A percentile compares a stretch with the other conserved stretches of the same genome.
Evolutionary conservation across 306 rosid genomes (phyloP).

Genomic region (Fagus crenata): DNA sequence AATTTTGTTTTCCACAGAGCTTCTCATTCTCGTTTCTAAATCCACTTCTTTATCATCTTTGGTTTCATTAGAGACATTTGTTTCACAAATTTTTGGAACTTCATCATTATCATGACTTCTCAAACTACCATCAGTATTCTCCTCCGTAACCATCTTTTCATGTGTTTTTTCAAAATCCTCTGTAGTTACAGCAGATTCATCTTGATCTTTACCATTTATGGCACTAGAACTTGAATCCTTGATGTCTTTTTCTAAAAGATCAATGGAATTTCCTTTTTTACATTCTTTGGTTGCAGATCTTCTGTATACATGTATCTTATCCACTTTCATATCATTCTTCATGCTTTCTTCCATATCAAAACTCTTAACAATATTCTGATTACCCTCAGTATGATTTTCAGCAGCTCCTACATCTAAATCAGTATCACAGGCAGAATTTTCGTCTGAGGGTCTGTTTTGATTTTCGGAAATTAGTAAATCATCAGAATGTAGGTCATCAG

Average conservation of each 20-base stretch:
- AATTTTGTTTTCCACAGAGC: conserved; percentile 49
- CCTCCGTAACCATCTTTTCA: conserved; percentile 44
- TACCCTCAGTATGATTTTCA: conserved; percentile 46
- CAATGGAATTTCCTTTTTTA: conserved; percentile 52
- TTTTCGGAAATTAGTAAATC: conserved; percentile 50
- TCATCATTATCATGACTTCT: conserved; percentile 44
- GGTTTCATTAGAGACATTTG: conserved; percentile 43
- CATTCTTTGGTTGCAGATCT: conserved; percentile 69
- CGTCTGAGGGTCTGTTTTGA: conserved; percentile 51
- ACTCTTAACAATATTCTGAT: conserved; percentile 44
- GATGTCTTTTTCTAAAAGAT: conserved; percentile 36
- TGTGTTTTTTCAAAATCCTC: conserved; percentile 49
- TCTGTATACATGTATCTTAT: conserved; percentile 64
- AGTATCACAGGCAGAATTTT: conserved; percentile 54
- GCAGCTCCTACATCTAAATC: conserved; percentile 50
- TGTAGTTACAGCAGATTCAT: conserved; percentile 47
- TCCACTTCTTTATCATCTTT: conserved; percentile 42
- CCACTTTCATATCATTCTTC: conserved; percentile 51
- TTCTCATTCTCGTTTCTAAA: conserved; percentile 41
- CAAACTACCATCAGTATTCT: conserved; percentile 39
- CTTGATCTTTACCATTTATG: conserved; percentile 41
- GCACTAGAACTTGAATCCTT: conserved; percentile 45
- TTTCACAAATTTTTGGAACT: conserved; percentile 47
- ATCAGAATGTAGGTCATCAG: conserved; percentile 46
- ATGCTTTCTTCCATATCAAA: conserved; percentile 50